Evolutionary conservation across 805 yeast species (phyloP).

Genomic region (Metschnikowia picachoensis): DNA sequence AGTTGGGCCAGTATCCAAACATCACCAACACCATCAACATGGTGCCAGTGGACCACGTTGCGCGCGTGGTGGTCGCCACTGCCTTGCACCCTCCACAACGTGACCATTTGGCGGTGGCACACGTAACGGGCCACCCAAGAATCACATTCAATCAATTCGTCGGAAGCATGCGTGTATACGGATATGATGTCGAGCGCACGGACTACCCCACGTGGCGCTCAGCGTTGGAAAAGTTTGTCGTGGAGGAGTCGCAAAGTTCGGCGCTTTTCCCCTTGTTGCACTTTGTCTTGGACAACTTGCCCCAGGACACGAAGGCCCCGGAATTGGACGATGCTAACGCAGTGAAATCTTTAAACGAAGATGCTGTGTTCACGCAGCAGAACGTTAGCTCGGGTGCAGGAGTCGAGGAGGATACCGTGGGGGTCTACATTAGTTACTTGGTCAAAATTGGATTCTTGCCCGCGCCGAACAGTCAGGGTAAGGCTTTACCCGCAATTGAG

Average conservation of each 20-base stretch:
- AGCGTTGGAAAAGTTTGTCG: constrained; percentile 70
- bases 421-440: constrained; percentile 76
- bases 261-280: constrained; percentile 93
- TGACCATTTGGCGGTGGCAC: constrained; percentile 67
- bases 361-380: constrained; percentile 57
- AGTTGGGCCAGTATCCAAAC: constrained; percentile 81
- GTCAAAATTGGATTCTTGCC: constrained; percentile 77
- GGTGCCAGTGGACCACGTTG: constrained; percentile 98
- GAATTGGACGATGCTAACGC: constrained; percentile 90
- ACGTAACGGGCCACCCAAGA: constrained; percentile 97
- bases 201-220: constrained; percentile 80
- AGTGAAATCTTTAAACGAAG: constrained; percentile 58
- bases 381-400: constrained; percentile 74
- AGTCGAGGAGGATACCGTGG: constrained; percentile 61
- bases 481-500: constrained; percentile 51
- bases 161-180: constrained; percentile 60
- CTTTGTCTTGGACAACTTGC: constrained; percentile 89
- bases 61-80: constrained; percentile 80
- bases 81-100: constrained; percentile 69
- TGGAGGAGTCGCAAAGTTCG: constrained; percentile 68
- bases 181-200: constrained; percentile 59
- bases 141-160: constrained; percentile 74
- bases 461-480: constrained; percentile 46
- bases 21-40: constrained; percentile 86
- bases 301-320: constrained; percentile 90